These are phyloP conservation scores for Tetracentron sinense DNA, from an alignment of 164 flowering plant species.

Conservation along the genomic window DNA sequence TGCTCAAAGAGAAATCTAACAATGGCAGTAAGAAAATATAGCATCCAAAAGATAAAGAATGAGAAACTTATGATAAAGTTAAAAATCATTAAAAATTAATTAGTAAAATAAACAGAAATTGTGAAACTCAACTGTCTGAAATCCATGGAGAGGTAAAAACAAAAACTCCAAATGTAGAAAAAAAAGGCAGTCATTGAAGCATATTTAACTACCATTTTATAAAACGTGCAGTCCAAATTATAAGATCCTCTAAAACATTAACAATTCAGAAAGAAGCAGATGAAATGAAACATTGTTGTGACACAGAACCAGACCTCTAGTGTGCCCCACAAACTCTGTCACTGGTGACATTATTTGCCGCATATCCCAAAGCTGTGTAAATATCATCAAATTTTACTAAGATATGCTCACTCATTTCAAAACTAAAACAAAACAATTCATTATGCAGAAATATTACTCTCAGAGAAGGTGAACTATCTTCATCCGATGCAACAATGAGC, in stretches of 20 bases:
- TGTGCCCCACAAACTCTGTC: constrained; percentile 88
- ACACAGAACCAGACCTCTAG: constrained; percentile 55
- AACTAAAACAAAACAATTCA: background rate
- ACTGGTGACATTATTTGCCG: constrained; percentile 75
- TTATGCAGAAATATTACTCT: constrained; percentile 39
- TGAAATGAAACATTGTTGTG: background rate
- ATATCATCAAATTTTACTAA: background rate
- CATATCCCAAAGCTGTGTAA: constrained; percentile 93
- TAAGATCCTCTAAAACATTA: background rate
- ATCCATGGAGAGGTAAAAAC: background rate
- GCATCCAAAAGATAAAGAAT: background rate
- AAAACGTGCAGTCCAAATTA: background rate
- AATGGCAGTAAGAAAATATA: background rate
- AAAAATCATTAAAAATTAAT: too few species aligned
- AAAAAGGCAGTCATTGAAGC: too few species aligned
- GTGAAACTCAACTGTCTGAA: background rate
- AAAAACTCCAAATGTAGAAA: too few species aligned
- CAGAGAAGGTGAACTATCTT: constrained; percentile 72
- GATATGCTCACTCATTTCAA: background rate
- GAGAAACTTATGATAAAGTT: background rate
- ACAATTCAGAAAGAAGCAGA: background rate
- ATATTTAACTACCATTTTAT: too few species aligned
- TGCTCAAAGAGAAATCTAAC: background rate
- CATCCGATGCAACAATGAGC: constrained; percentile 95
- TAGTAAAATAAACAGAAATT: background rate